A percentile compares a stretch with the other conserved stretches of the same genome.
These are phyloP conservation scores for Taiozyma sp. DNA, from an alignment of 1,139 yeast species.

Conservation along the genomic window DNA sequence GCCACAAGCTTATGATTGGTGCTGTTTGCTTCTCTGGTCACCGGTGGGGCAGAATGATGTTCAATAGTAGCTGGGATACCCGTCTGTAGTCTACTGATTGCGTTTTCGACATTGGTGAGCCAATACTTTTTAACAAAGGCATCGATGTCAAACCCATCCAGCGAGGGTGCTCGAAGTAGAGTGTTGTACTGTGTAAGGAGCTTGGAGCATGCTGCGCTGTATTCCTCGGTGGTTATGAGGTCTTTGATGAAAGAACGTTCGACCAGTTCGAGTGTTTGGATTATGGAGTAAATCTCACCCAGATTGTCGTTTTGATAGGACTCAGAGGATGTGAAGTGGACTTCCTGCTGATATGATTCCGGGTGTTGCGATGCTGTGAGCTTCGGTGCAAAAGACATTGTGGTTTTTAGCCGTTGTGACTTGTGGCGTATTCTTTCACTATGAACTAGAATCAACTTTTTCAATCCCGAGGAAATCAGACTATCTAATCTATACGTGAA, in stretches of 20 bases:
- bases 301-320: not conserved
- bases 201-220: slow-evolving; percentile 63
- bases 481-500: no score
- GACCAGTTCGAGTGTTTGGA: slow-evolving; percentile 72
- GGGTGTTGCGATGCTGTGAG: not conserved
- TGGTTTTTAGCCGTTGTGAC: not conserved
- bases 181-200: slow-evolving; percentile 76
- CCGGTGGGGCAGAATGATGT: slow-evolving; percentile 28
- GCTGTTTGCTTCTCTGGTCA: not conserved
- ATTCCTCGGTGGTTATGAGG: slow-evolving; percentile 52
- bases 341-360: not conserved
- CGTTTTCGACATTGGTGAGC: slow-evolving; percentile 48
- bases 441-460: not conserved
- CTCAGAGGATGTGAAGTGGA: not conserved
- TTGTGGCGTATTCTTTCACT: not conserved
- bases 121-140: slow-evolving; percentile 42
- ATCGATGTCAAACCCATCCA: slow-evolving; percentile 39
- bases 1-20: slow-evolving; percentile 56
- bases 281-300: slow-evolving; percentile 75
- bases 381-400: not conserved
- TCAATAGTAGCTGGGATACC: slow-evolving; percentile 90
- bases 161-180: slow-evolving; percentile 51
- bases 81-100: slow-evolving; percentile 58
- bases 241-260: slow-evolving; percentile 82
- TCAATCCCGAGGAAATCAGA: not conserved